These are phyloP conservation scores for Plantago coronopus DNA, from an alignment of 305 asterid genomes.

Conservation along the genomic window DNA sequence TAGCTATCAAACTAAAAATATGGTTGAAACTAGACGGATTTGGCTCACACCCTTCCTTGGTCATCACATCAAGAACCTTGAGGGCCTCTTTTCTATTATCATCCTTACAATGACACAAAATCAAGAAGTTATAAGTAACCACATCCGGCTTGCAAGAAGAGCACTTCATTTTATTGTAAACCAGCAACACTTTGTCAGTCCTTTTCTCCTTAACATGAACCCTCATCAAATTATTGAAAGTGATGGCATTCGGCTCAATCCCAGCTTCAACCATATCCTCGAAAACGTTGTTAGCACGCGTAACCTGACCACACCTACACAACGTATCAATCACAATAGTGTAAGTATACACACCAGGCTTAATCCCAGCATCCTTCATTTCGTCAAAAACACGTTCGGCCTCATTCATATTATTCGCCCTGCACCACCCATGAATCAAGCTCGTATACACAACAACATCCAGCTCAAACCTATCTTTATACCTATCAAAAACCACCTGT, in stretches of 20 bases:
- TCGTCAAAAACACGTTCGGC: constrained; percentile 74
- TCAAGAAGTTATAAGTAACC: constrained; percentile 76
- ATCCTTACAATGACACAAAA: constrained; percentile 69
- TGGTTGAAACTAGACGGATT: constrained; percentile 69
- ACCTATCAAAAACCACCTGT: constrained; percentile 70
- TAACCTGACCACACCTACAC: constrained; percentile 83
- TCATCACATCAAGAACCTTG: constrained; percentile 65
- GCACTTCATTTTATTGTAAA: constrained; percentile 82
- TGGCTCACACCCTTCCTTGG: constrained; percentile 57
- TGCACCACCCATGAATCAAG: constrained; percentile 86
- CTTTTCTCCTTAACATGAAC: constrained; percentile 90
- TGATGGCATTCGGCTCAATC: constrained; percentile 64
- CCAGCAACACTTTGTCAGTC: constrained; percentile 80
- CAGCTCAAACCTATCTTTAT: constrained; percentile 60
- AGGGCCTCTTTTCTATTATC: constrained; percentile 65
- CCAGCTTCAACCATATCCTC: constrained; percentile 78
- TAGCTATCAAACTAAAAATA: constrained; percentile 65
- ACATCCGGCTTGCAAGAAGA: constrained; percentile 64
- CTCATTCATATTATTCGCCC: constrained; percentile 60
- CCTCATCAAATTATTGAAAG: constrained; percentile 80
- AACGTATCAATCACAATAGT: constrained; percentile 79
- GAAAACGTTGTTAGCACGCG: constrained; percentile 87
- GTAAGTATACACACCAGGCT: constrained; percentile 71
- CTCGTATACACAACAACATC: constrained; percentile 88
- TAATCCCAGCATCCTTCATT: constrained; percentile 63